Evolutionary conservation across 441 rosid genomes (phyloP), one percentile per base, ranked within the genome.

Genomic region (Mallotus repandus): DNA sequence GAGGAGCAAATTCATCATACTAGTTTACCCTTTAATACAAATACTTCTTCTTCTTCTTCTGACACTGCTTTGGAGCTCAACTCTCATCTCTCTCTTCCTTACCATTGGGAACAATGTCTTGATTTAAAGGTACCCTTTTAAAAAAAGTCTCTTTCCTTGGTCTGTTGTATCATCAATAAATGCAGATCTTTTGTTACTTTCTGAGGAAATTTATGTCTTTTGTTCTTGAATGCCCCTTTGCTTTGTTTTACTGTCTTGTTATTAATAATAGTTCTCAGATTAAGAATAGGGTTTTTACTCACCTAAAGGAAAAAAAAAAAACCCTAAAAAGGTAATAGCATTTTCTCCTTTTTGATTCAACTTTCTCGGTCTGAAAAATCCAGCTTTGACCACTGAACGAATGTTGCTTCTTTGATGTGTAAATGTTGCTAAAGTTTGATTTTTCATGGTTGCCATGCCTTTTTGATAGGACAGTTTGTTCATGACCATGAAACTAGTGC

Each of bases 81-180:
- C 87, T 90, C 98, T 57, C 84, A 87, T 55, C 55, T 89, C 70
- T 85, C 92, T 68, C 86, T 90, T 59, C 97, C 98, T 83, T 85
- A 79, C 81, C 86, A 88, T 45, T 86, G 94, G 94, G 92, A 94
- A 74, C 95, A 90, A 82, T 94, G 97, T 72, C 96, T 94, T 76
- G 97, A 94, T 83, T 85, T 92, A 68, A 86, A 89, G 97, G 98
- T 84, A 70, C 22, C 68, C 3, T 45, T 68, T 54, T 63, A 25
- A 18, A 8, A 41, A 55, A 35, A 62, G 79, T 65, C 75, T 38
- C 72, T 76, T 76, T 84, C 74, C 48, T 54, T n/a, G 7, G 9
- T 69, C 58, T 77, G 29, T 63, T 72, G 16, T 76, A 77, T 76
- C 69, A 70, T 56, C 77, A 86, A 80, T 88, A 60, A 88, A 86